Evolutionary conservation across 1,139 yeast species (phyloP), one percentile per base, ranked within the genome.

Genomic region (Kodamaea derodonti): DNA sequence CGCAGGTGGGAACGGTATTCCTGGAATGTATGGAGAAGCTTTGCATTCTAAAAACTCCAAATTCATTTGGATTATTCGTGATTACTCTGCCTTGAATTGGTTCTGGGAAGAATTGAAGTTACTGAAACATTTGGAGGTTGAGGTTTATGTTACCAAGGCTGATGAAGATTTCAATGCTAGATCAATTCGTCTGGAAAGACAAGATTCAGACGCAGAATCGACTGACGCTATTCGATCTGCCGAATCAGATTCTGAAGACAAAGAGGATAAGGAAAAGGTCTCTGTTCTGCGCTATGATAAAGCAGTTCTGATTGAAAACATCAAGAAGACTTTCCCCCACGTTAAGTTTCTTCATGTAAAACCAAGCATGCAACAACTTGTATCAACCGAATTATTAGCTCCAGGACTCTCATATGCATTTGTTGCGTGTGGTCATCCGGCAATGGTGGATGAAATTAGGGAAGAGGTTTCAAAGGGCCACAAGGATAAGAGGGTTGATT

Each of bases 21-120:
- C 76, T 0, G 75, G 78, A 8, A 61, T 68, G 17, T 63, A 55
- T 42, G 58, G 69, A 3, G 74, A 69, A 42, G 68, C 58, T 3
- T 40, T 42, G 20, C 60, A 58, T 29, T 51, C 51, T 14, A 60
- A 56, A 35, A 40, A 44, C 6, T 45, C 75, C 29, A 62, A 65
- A 33, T 57, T 79, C 34, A 41, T 63, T 20, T 80, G 86, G 86
- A 65, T 72, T 3, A 60, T 75, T 3, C 61, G 75, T 38, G 75
- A 72, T 34, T 58, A 57, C 25, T 55, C 59, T 14, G 57, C 74
- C 0, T 48, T 78, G 24, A 46, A 51, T 11, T 76, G 80, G 79
- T 77, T 78, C 51, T 25, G 28, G 28, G 28, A 25, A 6, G 28
- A 25, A 11, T 25, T 25, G 11, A 13, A n/a, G 17, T 25, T 25